A percentile compares a stretch with the other conserved stretches of the same genome.
These are phyloP conservation scores for Vaccinium myrtillus DNA, from an alignment of 148 eudicot genomes.

Conservation along the genomic window DNA sequence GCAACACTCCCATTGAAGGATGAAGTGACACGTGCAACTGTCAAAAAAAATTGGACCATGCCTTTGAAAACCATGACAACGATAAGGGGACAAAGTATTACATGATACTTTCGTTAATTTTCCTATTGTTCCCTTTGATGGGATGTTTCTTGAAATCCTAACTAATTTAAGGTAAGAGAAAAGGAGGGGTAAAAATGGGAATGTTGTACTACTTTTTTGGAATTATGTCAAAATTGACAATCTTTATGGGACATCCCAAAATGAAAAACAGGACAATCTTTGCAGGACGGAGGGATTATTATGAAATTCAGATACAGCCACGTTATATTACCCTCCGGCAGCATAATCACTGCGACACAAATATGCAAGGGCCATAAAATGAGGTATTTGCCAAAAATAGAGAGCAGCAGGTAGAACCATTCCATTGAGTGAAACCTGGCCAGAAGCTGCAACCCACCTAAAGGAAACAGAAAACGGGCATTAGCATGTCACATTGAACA, in stretches of 20 bases:
- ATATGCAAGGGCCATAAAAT: constrained; percentile 97
- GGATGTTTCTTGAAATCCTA: too few species aligned
- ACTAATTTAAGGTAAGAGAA: too few species aligned
- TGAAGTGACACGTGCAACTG: neutral
- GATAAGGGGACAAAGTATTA: neutral
- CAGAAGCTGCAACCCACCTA: constrained; percentile 99
- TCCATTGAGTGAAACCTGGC: constrained; percentile 71
- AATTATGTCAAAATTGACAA: too few species aligned
- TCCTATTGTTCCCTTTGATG: neutral
- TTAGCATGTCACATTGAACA: neutral
- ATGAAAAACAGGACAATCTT: too few species aligned
- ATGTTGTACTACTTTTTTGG: too few species aligned
- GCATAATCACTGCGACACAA: constrained; percentile 91
- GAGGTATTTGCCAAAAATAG: constrained; percentile 98
- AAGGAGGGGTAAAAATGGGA: too few species aligned
- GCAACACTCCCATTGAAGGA: neutral
- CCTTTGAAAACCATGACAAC: constrained; percentile 1
- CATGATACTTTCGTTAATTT: too few species aligned
- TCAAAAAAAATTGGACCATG: neutral
- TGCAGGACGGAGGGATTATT: neutral
- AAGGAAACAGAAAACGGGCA: constrained; percentile 12
- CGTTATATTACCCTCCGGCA: constrained; percentile 86
- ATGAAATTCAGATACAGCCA: neutral
- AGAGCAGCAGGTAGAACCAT: constrained; percentile 97
- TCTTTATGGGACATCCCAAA: too few species aligned